These are phyloP conservation scores for Termitomyces sp. DNA, from an alignment of 768 basidiomycete species.

Conservation along the genomic window DNA sequence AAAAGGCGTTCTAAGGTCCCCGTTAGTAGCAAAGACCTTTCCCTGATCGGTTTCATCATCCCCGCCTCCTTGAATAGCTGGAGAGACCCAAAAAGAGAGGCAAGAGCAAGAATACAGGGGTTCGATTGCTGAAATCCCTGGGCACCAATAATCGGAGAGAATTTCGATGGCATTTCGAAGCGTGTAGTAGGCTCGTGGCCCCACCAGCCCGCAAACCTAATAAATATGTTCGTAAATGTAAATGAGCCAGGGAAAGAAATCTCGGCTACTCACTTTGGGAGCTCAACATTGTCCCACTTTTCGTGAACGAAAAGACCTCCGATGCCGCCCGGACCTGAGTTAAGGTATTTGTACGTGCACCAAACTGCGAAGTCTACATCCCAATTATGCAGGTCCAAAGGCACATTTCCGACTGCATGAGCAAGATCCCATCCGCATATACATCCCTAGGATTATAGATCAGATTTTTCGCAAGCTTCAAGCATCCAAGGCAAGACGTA, in stretches of 20 bases:
- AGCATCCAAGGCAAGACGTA: constrained; percentile 13
- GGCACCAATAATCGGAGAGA: constrained; percentile 84
- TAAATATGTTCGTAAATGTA: constrained; percentile 7
- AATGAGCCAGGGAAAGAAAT: constrained; percentile 10
- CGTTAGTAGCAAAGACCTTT: constrained; percentile 71
- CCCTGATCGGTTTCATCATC: constrained; percentile 65
- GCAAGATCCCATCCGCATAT: constrained; percentile 97
- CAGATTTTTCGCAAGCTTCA: constrained; percentile 10
- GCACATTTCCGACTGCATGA: constrained; percentile 93
- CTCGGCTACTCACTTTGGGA: constrained; percentile 54
- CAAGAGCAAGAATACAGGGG: constrained; percentile 77
- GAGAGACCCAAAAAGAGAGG: constrained; percentile 80
- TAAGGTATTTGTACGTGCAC: constrained; percentile 99
- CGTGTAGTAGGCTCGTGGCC: constrained; percentile 86
- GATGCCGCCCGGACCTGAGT: constrained; percentile 95
- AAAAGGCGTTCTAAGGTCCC: constrained; percentile 65
- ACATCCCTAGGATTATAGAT: constrained; percentile 61
- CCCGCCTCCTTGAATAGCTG: constrained; percentile 77
- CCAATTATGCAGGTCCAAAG: constrained; percentile 88
- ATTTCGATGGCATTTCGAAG: constrained; percentile 84
- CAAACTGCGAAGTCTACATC: constrained; percentile 95
- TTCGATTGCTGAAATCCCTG: constrained; percentile 97
- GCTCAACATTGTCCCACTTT: constrained; percentile 63
- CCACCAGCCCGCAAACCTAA: constrained; percentile 97
- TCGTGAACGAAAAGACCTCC: constrained; percentile 90